Evolutionary conservation across 805 yeast species (phyloP), one percentile per base, ranked within the genome.

Genomic region (Candida schatavii): DNA sequence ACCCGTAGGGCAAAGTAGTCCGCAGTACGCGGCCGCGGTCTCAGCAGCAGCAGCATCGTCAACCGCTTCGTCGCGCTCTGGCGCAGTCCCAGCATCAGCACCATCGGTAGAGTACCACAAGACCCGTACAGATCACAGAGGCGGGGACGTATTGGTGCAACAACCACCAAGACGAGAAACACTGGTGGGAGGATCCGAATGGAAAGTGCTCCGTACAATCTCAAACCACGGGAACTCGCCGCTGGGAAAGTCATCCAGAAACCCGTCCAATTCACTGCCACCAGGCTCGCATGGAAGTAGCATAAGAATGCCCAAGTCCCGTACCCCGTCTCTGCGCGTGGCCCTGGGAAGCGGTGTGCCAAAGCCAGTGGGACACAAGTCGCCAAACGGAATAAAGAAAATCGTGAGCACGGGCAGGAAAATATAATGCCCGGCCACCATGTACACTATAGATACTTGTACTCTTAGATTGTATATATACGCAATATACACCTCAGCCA

Each of bases 131-230:
- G 15, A 29, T 29, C n/a, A n/a, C n/a, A n/a, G n/a, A 14, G 39
- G 42, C 41, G 47, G 47, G 33, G 27, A 47, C 25, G 43, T 48
- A 28, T 21, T 44, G 20, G 32, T 38, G 7, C 41, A 41, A 31
- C 48, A 51, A 20, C 51, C 61, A 19, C 65, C 66, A 18, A 56
- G 52, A 30, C 45, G 63, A 40, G 62, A 57, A 17, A 31, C 28
- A 13, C 42, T 52, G 3, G 26, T 14, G 11, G 18, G 28, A 4
- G 42, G 46, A 34, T 49, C 52, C 41, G 65, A 62, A 40, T 64
- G 75, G 70, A 69, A 62, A 47, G 70, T 64, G 3, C 58, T 72
- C 47, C 53, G 75, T 37, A 57, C 74, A 11, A 59, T 58, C 36
- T 64, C 66, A 3, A 66, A 66, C 46, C 59, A 56, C 46, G 49